Percentiles rank a stretch among this genome's conserved stretches.
These are phyloP conservation scores for Malassezia furfur DNA, from an alignment of 1,284 basidiomycete species.

Conservation along the genomic window DNA sequence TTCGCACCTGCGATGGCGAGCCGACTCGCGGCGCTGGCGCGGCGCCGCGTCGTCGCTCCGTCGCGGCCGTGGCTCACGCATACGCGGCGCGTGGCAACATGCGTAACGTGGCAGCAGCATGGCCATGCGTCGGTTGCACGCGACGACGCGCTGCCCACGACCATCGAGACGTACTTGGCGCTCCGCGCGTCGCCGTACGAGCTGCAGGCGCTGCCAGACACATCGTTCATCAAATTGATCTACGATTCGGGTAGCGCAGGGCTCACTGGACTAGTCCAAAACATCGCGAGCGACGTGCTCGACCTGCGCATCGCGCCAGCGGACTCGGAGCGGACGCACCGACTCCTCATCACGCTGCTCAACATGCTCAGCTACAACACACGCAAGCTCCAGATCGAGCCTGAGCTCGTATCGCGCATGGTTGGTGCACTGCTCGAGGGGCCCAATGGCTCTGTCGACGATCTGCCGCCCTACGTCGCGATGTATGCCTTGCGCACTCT, in stretches of 20 bases:
- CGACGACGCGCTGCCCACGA: slow-evolving; percentile 12
- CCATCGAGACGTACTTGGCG: slow-evolving; percentile 18
- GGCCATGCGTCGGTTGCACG: neutral
- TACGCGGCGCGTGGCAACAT: too few species aligned
- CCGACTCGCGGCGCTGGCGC: neutral
- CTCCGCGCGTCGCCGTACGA: slow-evolving; percentile 11
- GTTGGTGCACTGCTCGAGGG: neutral
- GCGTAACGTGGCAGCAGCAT: too few species aligned
- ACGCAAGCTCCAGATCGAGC: slow-evolving; percentile 2
- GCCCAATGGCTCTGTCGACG: neutral
- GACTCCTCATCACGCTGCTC: slow-evolving; percentile 8
- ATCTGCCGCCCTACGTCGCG: slow-evolving; percentile 1
- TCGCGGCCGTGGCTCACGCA: neutral
- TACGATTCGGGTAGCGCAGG: slow-evolving; percentile 7
- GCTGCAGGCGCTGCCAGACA: slow-evolving; percentile 10
- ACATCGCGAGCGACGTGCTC: slow-evolving; percentile 10
- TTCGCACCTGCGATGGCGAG: neutral
- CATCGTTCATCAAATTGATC: slow-evolving; percentile 5
- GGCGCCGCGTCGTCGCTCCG: neutral
- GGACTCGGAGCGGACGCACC: slow-evolving; percentile 4
- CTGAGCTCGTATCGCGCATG: neutral
- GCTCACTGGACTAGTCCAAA: slow-evolving; percentile 3
- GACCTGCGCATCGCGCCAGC: neutral
- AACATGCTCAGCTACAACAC: neutral
- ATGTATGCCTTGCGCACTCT: slow-evolving; percentile 3